Evolutionary conservation across 148 eudicot species (phyloP).

Genomic region (Drosera capensis): DNA sequence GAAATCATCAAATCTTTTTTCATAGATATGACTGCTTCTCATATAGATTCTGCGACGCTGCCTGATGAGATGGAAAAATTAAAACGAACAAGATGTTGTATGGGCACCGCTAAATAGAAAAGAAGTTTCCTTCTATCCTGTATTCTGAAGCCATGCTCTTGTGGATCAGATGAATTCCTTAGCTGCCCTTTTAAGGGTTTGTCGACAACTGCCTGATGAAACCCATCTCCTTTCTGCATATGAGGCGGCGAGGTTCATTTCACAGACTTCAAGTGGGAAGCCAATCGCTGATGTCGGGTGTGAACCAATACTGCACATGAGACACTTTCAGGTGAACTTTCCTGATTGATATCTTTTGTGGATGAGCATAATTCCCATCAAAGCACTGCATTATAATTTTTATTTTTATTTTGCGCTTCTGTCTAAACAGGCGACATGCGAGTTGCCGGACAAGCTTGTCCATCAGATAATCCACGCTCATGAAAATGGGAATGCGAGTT

Average conservation of each 20-base stretch:
- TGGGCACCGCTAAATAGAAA: background rate
- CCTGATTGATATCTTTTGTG: background rate
- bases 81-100: background rate
- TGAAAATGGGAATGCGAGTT: constrained; percentile 16
- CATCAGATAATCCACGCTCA: constrained; percentile 39
- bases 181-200: constrained; percentile 51
- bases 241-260: constrained; percentile 67
- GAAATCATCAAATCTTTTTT: no score
- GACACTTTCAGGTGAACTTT: constrained; percentile 71
- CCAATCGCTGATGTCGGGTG: constrained; percentile 89
- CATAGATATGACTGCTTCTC: no score
- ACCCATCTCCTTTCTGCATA: constrained; percentile 34
- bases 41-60: no score
- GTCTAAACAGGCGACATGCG: constrained; percentile 43
- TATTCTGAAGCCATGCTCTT: background rate
- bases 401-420: background rate
- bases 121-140: background rate
- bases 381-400: background rate
- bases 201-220: constrained; percentile 48
- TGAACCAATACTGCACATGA: constrained; percentile 94
- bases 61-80: background rate
- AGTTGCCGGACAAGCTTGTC: constrained; percentile 63
- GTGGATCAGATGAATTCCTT: constrained; percentile 81
- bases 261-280: constrained; percentile 56
- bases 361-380: no score